Evolutionary conservation across 2,329 filamentous ascomycete species (phyloP).

Genomic region (Cucurbitaria berberidis): DNA sequence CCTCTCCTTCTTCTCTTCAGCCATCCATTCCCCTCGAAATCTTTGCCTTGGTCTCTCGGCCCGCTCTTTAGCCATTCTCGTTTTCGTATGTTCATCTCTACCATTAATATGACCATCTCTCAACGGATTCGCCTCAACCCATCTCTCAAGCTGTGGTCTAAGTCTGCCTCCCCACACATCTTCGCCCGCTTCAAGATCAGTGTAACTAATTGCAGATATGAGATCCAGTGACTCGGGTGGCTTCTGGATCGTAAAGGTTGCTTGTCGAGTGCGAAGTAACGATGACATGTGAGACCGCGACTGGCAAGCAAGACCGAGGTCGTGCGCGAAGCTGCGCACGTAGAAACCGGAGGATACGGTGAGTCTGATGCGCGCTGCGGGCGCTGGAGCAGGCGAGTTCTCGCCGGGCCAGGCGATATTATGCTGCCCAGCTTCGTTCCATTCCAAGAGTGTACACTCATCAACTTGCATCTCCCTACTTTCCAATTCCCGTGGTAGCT

Average conservation of each 20-base stretch:
- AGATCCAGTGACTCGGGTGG: slow-evolving; percentile 5
- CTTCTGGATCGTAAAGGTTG: slow-evolving; percentile 19
- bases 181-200: slow-evolving; percentile 31
- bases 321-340: slow-evolving; percentile 42
- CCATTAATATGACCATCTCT: slow-evolving; percentile 26
- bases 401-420: slow-evolving; percentile 18
- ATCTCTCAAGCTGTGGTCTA: slow-evolving; percentile 25
- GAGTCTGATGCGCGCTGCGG: slow-evolving; percentile 29
- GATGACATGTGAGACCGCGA: slow-evolving; percentile 33
- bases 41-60: slow-evolving; percentile 25
- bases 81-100: slow-evolving; percentile 20
- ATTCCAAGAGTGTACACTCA: slow-evolving; percentile 36
- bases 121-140: slow-evolving; percentile 30
- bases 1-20: slow-evolving; percentile 34
- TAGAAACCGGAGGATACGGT: slow-evolving; percentile 42
- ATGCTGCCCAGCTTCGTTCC: slow-evolving; percentile 28
- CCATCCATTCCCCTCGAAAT: slow-evolving; percentile 39
- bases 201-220: slow-evolving; percentile 26
- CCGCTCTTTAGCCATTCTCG: slow-evolving; percentile 16
- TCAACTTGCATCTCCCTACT: slow-evolving; percentile 36
- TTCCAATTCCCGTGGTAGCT: slow-evolving; percentile 33
- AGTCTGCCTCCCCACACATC: slow-evolving; percentile 30
- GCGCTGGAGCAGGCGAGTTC: slow-evolving; percentile 12
- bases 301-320: slow-evolving; percentile 35
- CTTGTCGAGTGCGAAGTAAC: slow-evolving; percentile 34